Conservation (phyloP, 2,329 filamentous ascomycete species). For the Ophiostoma piceae region DNA sequence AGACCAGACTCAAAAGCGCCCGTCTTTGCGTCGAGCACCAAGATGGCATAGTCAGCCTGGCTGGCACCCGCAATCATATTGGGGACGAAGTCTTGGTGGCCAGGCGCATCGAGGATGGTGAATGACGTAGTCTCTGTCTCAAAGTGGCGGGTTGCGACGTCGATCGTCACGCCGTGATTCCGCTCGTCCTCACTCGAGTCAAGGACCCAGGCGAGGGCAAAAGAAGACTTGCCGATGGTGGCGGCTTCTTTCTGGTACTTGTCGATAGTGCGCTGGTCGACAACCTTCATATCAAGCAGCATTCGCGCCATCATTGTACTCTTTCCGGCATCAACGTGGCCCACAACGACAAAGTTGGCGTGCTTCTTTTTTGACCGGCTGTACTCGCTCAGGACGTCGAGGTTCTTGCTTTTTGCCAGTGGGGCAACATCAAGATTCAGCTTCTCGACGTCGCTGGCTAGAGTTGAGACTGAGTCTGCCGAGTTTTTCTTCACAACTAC, state of each 20-base stretch:
- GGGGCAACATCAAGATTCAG: conserved; percentile 48
- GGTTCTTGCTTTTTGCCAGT: conserved; percentile 65
- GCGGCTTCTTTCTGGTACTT: conserved; percentile 85
- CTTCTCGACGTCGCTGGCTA: conserved; percentile 36
- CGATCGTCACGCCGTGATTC: conserved; percentile 86
- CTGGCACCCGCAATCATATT: conserved; percentile 98
- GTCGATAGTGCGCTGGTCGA: conserved; percentile 83
- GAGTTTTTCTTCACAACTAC: conserved; percentile 20
- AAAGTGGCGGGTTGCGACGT: conserved; percentile 92
- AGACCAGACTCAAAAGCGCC: conserved; percentile 92
- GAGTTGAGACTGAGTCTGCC: conserved; percentile 17
- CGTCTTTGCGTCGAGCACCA: conserved; percentile 86
- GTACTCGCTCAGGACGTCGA: conserved; percentile 79
- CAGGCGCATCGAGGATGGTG: conserved; percentile 91
- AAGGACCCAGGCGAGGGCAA: conserved; percentile 94
- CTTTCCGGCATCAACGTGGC: conserved; percentile 96
- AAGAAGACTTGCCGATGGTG: conserved; percentile 88
- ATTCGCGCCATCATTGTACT: conserved; percentile 97
- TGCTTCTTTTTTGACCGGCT: conserved; percentile 72
- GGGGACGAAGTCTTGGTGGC: conserved; percentile 91
- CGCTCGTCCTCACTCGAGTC: conserved; percentile 89
- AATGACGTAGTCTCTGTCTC: conserved; percentile 82
- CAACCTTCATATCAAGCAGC: conserved; percentile 78
- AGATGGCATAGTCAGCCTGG: conserved; percentile 89
- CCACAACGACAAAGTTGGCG: conserved; percentile 88